Base-by-base conservation (phyloP, 2,329 filamentous ascomycete genomes). In the Alternaria arborescens region DNA sequence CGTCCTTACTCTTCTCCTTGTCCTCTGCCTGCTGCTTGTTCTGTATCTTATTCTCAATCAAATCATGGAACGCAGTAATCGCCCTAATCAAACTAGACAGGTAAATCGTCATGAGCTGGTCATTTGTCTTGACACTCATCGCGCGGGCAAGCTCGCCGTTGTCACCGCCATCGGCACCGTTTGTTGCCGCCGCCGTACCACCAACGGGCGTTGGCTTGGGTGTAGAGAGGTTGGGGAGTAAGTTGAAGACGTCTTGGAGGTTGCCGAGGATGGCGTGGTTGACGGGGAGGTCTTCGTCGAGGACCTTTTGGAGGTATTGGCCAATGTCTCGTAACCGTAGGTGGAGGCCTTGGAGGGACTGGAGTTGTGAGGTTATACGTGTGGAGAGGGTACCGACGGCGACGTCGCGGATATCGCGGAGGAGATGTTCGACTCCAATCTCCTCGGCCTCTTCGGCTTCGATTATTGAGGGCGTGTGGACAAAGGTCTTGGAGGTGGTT, bases 41-140 rank as follows among this genome's bases (percentile, higher is more conserved):
- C 84, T 98, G 94, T 70, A 98, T 97, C 87, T 99, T 99, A 85
- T 99, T 99, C 84, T 99, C 95, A 69, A 99, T 99, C 70, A 99
- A 83, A 78, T 99, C 95, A 80, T 99, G 95, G 89, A 98, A 99
- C 8, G 95, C 95, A 12, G 95, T 98, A 76, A 99, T 99, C 58
- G 95, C 95, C 63, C 95, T 88, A 81, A 99, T 98, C 83, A 98
- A 83, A 83, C 92, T 97, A 82, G 92, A 97, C 55, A 99, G 86
- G 81, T 99, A 99, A 79, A 99, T 98, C 53, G 94, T 89, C 92
- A 99, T 97, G 67, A 99, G 87, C 83, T 99, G 95, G 79, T 99
- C 95, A 77, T 99, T 99, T 60, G 94, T 98, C 88, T 99, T 99
- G 83, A 97, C 88, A 82, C 93, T 97, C 93, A 99, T 97, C 36